Conservation (phyloP, 768 basidiomycete species). For the Clathrus columnatus region DNA sequence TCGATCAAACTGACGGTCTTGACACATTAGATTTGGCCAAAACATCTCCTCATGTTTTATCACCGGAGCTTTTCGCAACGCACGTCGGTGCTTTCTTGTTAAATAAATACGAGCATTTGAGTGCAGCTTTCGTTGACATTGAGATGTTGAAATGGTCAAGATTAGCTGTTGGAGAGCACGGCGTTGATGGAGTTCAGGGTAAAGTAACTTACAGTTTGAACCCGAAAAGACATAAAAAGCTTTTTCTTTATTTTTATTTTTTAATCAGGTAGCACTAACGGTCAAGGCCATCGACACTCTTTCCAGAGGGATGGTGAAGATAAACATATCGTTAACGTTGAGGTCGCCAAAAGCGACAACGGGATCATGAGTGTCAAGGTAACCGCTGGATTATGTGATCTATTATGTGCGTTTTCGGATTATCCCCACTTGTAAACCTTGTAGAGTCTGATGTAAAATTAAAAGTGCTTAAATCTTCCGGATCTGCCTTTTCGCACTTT, state of each 20-base stretch:
- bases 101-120: conserved; percentile 68
- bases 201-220: not conserved
- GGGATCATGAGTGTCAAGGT: conserved; percentile 48
- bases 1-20: not conserved
- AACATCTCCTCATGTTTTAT: conserved; percentile 76
- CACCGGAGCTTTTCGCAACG: conserved; percentile 77
- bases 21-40: conserved; percentile 64
- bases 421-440: not conserved
- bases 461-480: conserved; percentile 87
- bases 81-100: conserved; percentile 81
- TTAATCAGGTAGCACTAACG: conserved; percentile 24
- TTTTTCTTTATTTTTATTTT: too few species aligned
- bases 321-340: conserved; percentile 58
- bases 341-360: conserved; percentile 29
- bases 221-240: too few species aligned
- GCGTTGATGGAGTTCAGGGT: not conserved
- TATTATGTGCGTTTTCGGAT: conserved; percentile 51
- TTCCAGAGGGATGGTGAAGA: conserved; percentile 90
- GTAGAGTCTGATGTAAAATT: not conserved
- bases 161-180: conserved; percentile 40
- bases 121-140: conserved; percentile 59
- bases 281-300: conserved; percentile 60
- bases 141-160: conserved; percentile 82
- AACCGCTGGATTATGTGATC: conserved; percentile 56
- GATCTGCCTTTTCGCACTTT: conserved; percentile 78